Evolutionary conservation across 2,329 filamentous ascomycete genomes (phyloP).

Genomic region (Davidsoniella virescens): DNA sequence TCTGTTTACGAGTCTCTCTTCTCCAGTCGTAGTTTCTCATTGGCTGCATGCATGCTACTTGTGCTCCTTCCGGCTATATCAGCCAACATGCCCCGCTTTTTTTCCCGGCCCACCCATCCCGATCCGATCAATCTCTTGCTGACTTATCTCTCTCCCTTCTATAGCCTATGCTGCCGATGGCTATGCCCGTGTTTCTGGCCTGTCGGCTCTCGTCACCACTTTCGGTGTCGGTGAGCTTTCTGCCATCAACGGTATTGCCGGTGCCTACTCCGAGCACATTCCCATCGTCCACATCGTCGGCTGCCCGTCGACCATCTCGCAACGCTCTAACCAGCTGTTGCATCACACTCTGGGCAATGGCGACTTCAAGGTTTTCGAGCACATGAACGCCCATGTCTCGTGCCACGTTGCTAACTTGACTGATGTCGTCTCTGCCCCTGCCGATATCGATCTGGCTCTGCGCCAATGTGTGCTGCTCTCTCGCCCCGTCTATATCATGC

Average conservation of each 20-base stretch:
- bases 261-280: conserved; percentile 57
- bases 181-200: conserved; percentile 57
- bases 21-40: not conserved
- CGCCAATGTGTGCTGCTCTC: conserved; percentile 57
- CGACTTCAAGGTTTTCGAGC: conserved; percentile 67
- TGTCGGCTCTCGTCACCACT: conserved; percentile 55
- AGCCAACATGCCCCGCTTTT: not conserved
- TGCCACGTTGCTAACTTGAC: conserved; percentile 55
- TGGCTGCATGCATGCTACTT: not conserved
- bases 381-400: conserved; percentile 60
- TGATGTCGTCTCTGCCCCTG: conserved; percentile 51
- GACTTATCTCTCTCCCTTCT: conserved; percentile 14
- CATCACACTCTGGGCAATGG: conserved; percentile 63
- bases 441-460: conserved; percentile 63
- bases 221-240: conserved; percentile 64
- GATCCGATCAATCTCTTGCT: not conserved
- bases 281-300: conserved; percentile 55
- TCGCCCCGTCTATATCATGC: conserved; percentile 67
- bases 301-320: conserved; percentile 31
- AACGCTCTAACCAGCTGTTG: conserved; percentile 31
- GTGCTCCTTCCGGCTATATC: not conserved
- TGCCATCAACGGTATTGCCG: conserved; percentile 56
- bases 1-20: not conserved
- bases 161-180: conserved; percentile 64
- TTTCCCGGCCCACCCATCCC: not conserved